Conservation (phyloP, 2,329 filamentous ascomycete species). For the Aspergillus ustus region DNA sequence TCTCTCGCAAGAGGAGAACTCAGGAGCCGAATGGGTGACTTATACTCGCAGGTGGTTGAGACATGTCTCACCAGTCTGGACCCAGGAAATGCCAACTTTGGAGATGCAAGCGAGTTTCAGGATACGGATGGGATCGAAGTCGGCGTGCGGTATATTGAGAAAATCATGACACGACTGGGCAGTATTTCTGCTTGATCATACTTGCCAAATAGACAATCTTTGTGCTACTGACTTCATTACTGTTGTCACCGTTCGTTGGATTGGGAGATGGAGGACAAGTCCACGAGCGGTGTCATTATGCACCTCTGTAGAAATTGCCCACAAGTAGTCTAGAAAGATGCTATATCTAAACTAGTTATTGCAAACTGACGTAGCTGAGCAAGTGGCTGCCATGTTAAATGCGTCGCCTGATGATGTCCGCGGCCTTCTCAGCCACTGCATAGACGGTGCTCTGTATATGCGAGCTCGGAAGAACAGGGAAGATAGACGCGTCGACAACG, state of each 20-base stretch:
- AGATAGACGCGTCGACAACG: constrained; percentile 7
- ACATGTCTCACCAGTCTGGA: constrained; percentile 45
- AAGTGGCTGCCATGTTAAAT: not conserved
- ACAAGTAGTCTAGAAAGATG: no score
- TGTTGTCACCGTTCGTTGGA: no score
- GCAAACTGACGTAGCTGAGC: no score
- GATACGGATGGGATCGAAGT: constrained; percentile 38
- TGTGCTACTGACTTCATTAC: no score
- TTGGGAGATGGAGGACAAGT: no score
- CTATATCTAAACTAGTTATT: no score
- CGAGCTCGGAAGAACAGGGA: constrained; percentile 4
- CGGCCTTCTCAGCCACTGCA: constrained; percentile 13
- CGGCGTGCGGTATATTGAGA: constrained; percentile 29
- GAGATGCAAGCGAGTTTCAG: constrained; percentile 31
- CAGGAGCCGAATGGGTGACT: constrained; percentile 13
- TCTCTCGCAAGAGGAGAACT: not conserved
- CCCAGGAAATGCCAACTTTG: constrained; percentile 34
- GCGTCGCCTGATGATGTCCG: not conserved
- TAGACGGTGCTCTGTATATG: constrained; percentile 12
- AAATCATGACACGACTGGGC: constrained; percentile 15
- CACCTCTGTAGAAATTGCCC: no score
- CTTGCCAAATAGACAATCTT: not conserved
- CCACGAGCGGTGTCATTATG: no score
- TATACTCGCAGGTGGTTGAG: constrained; percentile 36
- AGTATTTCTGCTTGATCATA: not conserved